These are phyloP conservation scores for Yarrowia phangngaensis DNA, from an alignment of 805 yeast species.

Conservation along the genomic window DNA sequence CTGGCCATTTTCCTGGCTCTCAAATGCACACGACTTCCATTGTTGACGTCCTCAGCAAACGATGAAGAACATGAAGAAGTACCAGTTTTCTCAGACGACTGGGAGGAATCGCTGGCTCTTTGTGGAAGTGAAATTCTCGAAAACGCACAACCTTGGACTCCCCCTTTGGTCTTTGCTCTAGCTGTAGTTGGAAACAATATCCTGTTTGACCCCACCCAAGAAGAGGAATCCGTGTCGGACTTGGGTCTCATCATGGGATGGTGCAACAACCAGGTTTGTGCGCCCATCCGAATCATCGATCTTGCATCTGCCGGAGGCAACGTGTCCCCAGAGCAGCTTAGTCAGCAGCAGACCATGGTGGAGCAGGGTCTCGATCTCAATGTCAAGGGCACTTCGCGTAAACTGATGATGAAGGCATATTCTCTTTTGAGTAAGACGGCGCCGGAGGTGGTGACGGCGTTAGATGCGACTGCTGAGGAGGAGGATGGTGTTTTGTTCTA, in stretches of 20 bases:
- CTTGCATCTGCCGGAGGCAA: conserved; percentile 57
- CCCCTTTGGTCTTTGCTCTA: conserved; percentile 72
- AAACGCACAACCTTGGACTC: conserved; percentile 45
- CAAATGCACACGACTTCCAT: conserved; percentile 71
- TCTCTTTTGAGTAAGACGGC: conserved; percentile 59
- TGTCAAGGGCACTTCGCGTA: conserved; percentile 27
- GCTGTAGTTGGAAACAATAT: conserved; percentile 71
- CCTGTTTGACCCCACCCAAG: conserved; percentile 80
- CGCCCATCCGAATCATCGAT: conserved; percentile 71
- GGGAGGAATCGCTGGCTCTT: conserved; percentile 55
- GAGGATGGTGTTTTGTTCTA: conserved; percentile 22
- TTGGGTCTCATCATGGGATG: conserved; percentile 75
- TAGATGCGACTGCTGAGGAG: conserved; percentile 35
- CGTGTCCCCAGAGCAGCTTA: conserved; percentile 22
- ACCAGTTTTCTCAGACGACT: conserved; percentile 88
- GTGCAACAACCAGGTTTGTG: conserved; percentile 59
- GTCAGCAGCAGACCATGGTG: conserved; percentile 36
- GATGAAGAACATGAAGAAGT: conserved; percentile 68
- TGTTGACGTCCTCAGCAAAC: conserved; percentile 62
- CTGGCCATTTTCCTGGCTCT: conserved; percentile 79
- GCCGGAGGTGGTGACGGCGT: conserved; percentile 55
- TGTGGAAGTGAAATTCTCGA: conserved; percentile 38
- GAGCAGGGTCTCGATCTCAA: conserved; percentile 30
- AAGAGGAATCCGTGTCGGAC: conserved; percentile 84
- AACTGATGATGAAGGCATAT: conserved; percentile 50